These are phyloP conservation scores for Fusarium sp. DNA, from an alignment of 2,329 filamentous ascomycete genomes.

Conservation along the genomic window DNA sequence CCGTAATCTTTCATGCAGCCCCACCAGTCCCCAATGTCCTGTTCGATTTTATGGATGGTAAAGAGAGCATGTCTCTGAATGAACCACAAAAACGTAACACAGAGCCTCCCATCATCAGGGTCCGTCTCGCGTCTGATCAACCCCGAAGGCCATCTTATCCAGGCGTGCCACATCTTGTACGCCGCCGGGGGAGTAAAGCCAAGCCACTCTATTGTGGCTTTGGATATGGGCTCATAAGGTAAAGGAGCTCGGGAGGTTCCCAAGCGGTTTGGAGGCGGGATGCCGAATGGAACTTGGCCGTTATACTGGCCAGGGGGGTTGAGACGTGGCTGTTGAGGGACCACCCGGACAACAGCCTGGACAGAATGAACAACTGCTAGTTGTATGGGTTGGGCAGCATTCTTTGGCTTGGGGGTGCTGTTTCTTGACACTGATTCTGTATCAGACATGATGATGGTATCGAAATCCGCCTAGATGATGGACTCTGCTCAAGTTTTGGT, in stretches of 20 bases:
- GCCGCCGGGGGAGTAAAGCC: not conserved
- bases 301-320: too few species aligned
- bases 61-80: not conserved
- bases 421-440: not conserved
- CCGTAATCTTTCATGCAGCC: too few species aligned
- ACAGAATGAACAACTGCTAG: too few species aligned
- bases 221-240: not conserved
- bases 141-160: not conserved
- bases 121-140: not conserved
- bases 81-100: not conserved
- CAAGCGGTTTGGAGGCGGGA: too few species aligned
- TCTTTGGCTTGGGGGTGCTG: not conserved
- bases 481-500: not conserved
- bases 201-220: not conserved
- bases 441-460: not conserved
- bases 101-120: not conserved
- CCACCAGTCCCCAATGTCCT: too few species aligned
- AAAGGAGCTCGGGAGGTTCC: too few species aligned
- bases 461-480: not conserved
- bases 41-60: too few species aligned
- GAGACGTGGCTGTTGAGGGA: too few species aligned
- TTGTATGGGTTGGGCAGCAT: not conserved
- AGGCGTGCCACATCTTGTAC: not conserved
- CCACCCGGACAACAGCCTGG: too few species aligned
- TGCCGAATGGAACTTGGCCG: too few species aligned